A percentile compares a stretch with the other conserved stretches of the same genome.
Conservation (phyloP, 768 basidiomycete species). For the Hemileccinum rubropunctum region DNA sequence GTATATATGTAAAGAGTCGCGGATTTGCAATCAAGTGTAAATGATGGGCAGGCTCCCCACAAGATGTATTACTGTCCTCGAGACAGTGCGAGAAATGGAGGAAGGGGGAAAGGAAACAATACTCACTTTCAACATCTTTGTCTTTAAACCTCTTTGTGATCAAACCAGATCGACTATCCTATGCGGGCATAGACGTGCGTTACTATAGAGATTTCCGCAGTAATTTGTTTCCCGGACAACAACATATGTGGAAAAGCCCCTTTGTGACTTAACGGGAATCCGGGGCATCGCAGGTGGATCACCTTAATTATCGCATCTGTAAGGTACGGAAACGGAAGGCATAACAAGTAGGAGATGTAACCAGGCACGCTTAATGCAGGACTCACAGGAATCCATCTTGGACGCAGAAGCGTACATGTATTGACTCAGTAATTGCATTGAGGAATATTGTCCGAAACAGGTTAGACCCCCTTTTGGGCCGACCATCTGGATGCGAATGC, state of each 20-base stretch:
- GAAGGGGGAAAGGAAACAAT: background rate
- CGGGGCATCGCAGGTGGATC: background rate
- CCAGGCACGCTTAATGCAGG: background rate
- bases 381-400: too few species aligned
- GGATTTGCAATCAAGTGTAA: background rate
- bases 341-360: background rate
- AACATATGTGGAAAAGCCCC: background rate
- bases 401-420: too few species aligned
- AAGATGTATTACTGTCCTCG: background rate
- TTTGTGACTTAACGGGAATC: background rate
- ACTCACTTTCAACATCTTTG: background rate
- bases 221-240: background rate
- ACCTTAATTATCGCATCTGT: background rate
- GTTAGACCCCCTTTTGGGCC: conserved; percentile 38
- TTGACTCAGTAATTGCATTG: background rate
- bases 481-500: conserved; percentile 70
- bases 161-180: background rate
- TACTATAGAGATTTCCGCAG: conserved; percentile 2
- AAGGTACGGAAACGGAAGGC: background rate
- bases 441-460: too few species aligned
- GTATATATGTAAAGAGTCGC: background rate
- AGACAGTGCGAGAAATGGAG: background rate
- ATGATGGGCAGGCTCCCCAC: background rate
- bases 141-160: background rate
- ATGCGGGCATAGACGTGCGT: background rate